Conservation (phyloP, 306 rosid genomes). For the Leucaena leucocephala region DNA sequence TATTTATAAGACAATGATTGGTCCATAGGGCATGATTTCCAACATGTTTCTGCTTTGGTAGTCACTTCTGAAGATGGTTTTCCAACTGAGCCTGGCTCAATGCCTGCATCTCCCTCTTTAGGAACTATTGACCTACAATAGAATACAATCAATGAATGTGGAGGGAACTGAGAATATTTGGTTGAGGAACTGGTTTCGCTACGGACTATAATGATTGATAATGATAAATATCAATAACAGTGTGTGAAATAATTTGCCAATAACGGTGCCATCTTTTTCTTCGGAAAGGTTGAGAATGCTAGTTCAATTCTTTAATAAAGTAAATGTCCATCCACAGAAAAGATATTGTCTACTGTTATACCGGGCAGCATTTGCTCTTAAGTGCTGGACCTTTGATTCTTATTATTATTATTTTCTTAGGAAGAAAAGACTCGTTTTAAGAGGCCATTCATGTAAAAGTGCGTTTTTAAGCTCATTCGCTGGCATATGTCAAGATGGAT, state of each 20-base stretch:
- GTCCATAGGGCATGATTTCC: too few relatives aligned
- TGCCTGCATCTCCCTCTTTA: slow-evolving; percentile 41
- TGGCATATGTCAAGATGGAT: slow-evolving; percentile 36
- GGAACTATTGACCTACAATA: slow-evolving; percentile 56
- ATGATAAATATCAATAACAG: slow-evolving; percentile 15
- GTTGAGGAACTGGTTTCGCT: slow-evolving; percentile 22
- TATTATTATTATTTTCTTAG: not conserved
- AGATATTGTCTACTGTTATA: not conserved
- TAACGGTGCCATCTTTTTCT: slow-evolving; percentile 15
- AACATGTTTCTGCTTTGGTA: slow-evolving; percentile 36
- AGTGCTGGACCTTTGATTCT: slow-evolving; percentile 8
- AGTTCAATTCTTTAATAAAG: slow-evolving; percentile 30
- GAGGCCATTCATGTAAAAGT: slow-evolving; percentile 28
- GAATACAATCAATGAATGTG: slow-evolving; percentile 25
- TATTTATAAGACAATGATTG: too few relatives aligned
- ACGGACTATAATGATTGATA: slow-evolving; percentile 17
- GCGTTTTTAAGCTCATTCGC: slow-evolving; percentile 18
- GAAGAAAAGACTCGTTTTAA: too few relatives aligned
- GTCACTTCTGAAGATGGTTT: slow-evolving; percentile 39
- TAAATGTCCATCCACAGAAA: slow-evolving; percentile 20
- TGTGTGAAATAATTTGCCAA: slow-evolving; percentile 21
- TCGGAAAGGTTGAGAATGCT: slow-evolving; percentile 11
- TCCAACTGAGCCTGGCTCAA: slow-evolving; percentile 44
- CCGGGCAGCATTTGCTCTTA: slow-evolving; percentile 22
- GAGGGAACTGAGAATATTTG: slow-evolving; percentile 29